phyloP scores from a whole-genome alignment of 371 early-diverging fungal genomes.

The Rhizopus arrhizus region DNA sequence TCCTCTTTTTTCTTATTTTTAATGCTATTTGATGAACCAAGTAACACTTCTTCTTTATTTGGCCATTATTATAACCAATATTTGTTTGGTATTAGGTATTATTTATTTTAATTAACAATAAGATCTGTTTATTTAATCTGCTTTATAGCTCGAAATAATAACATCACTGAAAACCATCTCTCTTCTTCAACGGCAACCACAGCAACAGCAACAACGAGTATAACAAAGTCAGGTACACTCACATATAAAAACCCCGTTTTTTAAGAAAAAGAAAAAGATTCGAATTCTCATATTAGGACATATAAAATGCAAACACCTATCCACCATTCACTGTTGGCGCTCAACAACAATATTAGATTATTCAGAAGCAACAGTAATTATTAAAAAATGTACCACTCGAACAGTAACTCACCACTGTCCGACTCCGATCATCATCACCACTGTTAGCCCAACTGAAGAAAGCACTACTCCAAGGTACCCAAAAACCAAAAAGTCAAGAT shows the following conservation, averaged over 20 bases:
- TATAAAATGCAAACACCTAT: background rate
- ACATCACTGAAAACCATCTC: background rate
- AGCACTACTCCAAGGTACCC: background rate
- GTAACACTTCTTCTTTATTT: conserved; percentile 39
- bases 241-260: background rate
- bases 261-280: background rate
- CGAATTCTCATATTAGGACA: background rate
- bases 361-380: conserved; percentile 3
- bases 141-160: background rate
- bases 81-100: conserved; percentile 28
- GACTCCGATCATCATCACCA: background rate
- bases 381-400: conserved; percentile 3
- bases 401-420: conserved; percentile 1
- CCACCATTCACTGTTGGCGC: background rate
- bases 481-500: no score
- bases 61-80: conserved; percentile 28
- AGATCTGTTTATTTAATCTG: background rate
- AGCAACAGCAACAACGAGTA: background rate
- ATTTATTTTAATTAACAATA: background rate
- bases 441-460: no score
- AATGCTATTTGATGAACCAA: conserved; percentile 46
- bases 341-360: background rate
- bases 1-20: conserved; percentile 25
- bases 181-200: background rate
- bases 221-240: background rate